Evolutionary conservation across 2,329 filamentous ascomycete species (phyloP).

Genomic region (Passalora sequoiae): DNA sequence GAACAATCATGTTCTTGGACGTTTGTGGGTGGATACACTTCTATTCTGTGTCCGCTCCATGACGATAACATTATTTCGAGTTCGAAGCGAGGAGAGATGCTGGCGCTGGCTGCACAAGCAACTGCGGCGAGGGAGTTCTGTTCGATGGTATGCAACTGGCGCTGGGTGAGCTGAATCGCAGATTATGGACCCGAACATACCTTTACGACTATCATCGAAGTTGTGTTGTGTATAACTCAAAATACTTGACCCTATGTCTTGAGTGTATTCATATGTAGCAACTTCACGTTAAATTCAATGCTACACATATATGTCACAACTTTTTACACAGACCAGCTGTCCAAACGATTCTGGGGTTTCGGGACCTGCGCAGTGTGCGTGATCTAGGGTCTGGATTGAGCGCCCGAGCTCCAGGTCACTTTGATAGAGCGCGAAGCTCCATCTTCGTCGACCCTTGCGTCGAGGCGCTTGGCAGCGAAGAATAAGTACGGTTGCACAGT

Average conservation of each 20-base stretch:
- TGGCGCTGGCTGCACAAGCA: background rate
- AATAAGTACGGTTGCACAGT: too few species aligned
- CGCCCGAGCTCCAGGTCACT: too few species aligned
- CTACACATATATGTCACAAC: background rate
- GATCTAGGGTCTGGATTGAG: too few species aligned
- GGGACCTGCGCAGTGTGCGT: too few species aligned
- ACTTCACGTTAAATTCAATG: background rate
- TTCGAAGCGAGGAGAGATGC: too few species aligned
- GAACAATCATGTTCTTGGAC: slow-evolving; percentile 7
- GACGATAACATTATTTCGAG: background rate
- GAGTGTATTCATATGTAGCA: background rate
- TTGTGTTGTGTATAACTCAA: background rate
- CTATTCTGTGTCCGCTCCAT: background rate
- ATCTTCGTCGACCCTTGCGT: too few species aligned
- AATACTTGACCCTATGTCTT: background rate
- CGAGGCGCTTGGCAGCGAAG: too few species aligned
- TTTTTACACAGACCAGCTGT: too few species aligned
- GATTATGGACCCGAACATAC: background rate
- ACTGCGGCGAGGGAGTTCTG: too few species aligned
- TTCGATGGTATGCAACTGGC: background rate
- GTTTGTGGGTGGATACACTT: slow-evolving; percentile 2
- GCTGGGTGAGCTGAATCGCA: background rate
- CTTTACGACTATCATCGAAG: background rate
- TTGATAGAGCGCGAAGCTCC: too few species aligned
- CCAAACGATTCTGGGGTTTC: too few species aligned